Percentiles rank a stretch among this genome's conserved stretches.
phyloP scores from a whole-genome alignment of 2,329 filamentous ascomycete species.

The Alternaria arbusti region DNA sequence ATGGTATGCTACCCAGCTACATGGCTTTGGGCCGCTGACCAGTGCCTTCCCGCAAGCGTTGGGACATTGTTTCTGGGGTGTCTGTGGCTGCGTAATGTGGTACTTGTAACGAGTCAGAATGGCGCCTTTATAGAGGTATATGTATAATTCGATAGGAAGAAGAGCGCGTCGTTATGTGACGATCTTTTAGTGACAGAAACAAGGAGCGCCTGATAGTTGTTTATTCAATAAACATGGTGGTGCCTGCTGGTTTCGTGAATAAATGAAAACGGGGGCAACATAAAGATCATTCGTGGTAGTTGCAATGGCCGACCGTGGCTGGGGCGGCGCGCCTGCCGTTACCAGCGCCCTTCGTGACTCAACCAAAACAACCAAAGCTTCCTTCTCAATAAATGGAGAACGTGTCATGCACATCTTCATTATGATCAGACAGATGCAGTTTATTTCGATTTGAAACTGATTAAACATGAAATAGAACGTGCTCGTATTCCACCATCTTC shows the following conservation, averaged over 20 bases:
- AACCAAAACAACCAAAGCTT: neutral
- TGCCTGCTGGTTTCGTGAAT: neutral
- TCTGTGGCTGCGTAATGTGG: conserved; percentile 5
- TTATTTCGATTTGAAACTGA: no score
- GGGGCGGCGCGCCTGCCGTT: neutral
- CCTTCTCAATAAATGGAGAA: neutral
- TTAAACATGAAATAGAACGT: neutral
- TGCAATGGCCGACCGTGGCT: neutral
- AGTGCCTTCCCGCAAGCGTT: conserved; percentile 9
- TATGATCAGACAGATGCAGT: no score
- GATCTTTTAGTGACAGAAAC: no score
- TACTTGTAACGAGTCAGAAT: conserved; percentile 1
- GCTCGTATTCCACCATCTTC: neutral
- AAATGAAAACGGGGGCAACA: neutral
- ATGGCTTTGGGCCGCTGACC: conserved; percentile 6
- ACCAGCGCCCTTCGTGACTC: neutral
- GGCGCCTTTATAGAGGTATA: neutral
- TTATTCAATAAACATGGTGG: no score
- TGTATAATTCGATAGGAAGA: neutral
- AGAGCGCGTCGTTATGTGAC: no score
- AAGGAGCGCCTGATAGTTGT: no score
- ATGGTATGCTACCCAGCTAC: conserved; percentile 15
- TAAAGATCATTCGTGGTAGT: neutral
- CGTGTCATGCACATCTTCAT: no score
- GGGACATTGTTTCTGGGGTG: conserved; percentile 1